Evolutionary conservation across 805 yeast genomes (phyloP), one percentile per base, ranked within the genome.

Genomic region (Zygosaccharomyces kombuchaensis): DNA sequence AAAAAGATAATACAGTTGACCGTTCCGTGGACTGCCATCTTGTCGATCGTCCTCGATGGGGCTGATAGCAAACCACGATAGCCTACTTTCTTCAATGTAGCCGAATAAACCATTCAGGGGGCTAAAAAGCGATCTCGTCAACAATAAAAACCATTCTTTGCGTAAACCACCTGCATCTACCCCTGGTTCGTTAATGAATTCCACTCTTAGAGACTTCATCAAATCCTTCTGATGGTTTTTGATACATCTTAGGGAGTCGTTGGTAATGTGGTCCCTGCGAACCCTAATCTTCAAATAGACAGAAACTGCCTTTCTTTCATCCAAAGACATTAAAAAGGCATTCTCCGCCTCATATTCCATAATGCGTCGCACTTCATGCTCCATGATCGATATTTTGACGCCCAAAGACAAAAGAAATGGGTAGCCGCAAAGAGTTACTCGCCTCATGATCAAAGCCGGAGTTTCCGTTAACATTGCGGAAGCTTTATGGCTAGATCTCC

Each of bases 151-250:
- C 99, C 99, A 91, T 59, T 91, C 99, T 59, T 89, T 90, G 56
- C 84, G 80, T 47, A 91, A 72, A 0, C 99, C 99, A 2, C 99
- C 98, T 0, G 89, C 97, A 68, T 91, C 99, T 17, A 91, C 77
- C 0, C 98, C 99, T 0, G 90, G 95, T 59, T 91, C 99, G 48
- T 82, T 82, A 3, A 83, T 68, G 62, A 93, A 91, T 56, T 86
- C 90, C 7, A 93, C 83, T 50, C 80, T 75, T 25, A 91, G 65
- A 1, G 87, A 77, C 58, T 90, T 89, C 55, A 84, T 80, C 47
- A 89, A 70, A 57, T 86, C 87, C 9, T 63, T 62, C 34, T 70
- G 73, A 55, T 79, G 79, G 2, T 71, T 65, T 54, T 80, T 76
- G 29, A 84, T 77, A 26, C 78, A 73, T 6, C 78, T 68, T 36